phyloP scores from a whole-genome alignment of 2,329 filamentous ascomycete genomes.

The Didymella pomorum region DNA sequence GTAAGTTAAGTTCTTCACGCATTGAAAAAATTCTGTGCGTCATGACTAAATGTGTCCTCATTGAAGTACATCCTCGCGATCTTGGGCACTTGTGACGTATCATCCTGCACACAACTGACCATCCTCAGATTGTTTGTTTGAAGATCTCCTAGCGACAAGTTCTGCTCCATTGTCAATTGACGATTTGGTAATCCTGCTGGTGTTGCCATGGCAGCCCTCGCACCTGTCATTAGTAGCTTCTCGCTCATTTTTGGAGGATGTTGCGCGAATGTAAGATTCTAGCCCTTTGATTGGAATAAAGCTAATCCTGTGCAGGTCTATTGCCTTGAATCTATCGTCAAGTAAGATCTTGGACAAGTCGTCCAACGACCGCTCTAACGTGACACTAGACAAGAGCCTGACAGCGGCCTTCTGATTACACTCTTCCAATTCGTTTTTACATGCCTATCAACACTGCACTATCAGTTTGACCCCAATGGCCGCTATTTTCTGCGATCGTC shows the following conservation, averaged over 20 bases:
- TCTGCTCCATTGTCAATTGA: background rate
- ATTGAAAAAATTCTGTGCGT: background rate
- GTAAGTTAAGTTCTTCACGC: background rate
- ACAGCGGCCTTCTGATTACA: constrained; percentile 75
- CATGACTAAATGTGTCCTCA: background rate
- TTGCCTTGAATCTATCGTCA: constrained; percentile 91
- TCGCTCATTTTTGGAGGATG: constrained; percentile 93
- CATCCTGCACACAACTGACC: background rate
- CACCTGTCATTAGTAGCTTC: constrained; percentile 66
- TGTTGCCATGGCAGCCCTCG: constrained; percentile 44
- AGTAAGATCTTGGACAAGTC: constrained; percentile 65
- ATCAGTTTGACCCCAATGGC: constrained; percentile 60
- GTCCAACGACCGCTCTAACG: constrained; percentile 24
- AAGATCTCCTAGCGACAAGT: background rate
- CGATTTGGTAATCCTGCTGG: background rate
- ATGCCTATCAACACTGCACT: constrained; percentile 63
- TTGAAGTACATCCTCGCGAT: background rate
- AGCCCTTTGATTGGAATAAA: background rate
- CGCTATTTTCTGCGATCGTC: constrained; percentile 79
- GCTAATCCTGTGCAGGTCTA: constrained; percentile 72
- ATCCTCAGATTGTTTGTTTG: background rate
- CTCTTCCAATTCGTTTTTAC: constrained; percentile 66
- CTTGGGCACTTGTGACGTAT: background rate
- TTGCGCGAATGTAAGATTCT: constrained; percentile 79
- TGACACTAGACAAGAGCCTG: constrained; percentile 74